A percentile compares a stretch with the other conserved stretches of the same genome.
Evolutionary conservation across 2,329 filamentous ascomycete genomes (phyloP).

Genomic region (Fusarium camptoceras): DNA sequence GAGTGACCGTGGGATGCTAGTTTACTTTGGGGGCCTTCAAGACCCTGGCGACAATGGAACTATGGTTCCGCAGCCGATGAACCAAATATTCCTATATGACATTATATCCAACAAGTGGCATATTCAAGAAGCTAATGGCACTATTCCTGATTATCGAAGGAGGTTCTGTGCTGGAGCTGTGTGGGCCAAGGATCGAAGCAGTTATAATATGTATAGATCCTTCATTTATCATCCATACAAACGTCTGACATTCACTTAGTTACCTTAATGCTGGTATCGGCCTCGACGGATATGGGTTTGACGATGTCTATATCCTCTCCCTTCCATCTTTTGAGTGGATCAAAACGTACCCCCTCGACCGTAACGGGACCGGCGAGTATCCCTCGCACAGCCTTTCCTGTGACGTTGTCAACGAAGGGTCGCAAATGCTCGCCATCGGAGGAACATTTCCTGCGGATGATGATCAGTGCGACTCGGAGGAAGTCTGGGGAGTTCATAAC

Average conservation of each 20-base stretch:
- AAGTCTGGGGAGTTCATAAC: constrained; percentile 2
- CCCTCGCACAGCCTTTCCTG: constrained; percentile 5
- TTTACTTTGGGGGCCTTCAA: background rate
- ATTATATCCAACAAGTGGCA: constrained; percentile 10
- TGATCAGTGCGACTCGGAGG: background rate
- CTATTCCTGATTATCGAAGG: background rate
- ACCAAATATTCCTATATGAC: background rate
- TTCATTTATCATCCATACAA: rapidly evolving
- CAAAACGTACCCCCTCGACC: constrained; percentile 8
- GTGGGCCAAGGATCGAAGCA: background rate
- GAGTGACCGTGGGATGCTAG: background rate
- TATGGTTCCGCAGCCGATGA: background rate
- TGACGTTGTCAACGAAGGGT: constrained; percentile 1
- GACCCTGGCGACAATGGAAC: background rate
- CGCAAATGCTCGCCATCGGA: constrained; percentile 1
- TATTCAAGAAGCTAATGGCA: background rate
- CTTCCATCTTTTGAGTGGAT: background rate
- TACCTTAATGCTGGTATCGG: background rate
- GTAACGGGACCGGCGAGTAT: constrained; percentile 4
- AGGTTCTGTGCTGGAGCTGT: constrained; percentile 8
- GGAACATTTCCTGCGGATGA: background rate
- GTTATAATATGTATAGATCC: background rate
- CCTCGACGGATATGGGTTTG: background rate
- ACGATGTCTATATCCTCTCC: constrained; percentile 2
- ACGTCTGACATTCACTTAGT: background rate